Conservation (phyloP, 75 land plant species). For the Picea sitchensis region DNA sequence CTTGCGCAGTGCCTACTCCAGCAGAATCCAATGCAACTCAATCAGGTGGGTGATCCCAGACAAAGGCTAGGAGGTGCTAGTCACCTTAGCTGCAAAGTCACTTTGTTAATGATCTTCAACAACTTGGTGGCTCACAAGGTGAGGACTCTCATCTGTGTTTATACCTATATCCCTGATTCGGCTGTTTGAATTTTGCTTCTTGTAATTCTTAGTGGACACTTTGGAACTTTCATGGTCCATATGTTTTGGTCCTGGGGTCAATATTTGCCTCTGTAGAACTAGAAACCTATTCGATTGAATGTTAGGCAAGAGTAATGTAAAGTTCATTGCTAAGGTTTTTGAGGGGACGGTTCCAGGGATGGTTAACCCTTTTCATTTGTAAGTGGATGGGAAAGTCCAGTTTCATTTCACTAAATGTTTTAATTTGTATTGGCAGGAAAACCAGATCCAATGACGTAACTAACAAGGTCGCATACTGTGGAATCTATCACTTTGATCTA, state of each 20-base stretch:
- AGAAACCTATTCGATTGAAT: not conserved
- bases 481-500: too few relatives aligned
- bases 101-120: slow-evolving; percentile 90
- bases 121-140: slow-evolving; percentile 98
- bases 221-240: not conserved
- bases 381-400: too few relatives aligned
- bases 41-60: slow-evolving; percentile 28
- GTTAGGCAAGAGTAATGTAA: not conserved
- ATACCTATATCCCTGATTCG: not conserved
- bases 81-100: slow-evolving; percentile 96
- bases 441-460: too few relatives aligned
- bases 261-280: not conserved
- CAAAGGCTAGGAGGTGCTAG: slow-evolving; percentile 93
- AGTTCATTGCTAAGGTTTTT: too few relatives aligned
- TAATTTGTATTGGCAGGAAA: too few relatives aligned
- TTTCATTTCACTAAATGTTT: too few relatives aligned
- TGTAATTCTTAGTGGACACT: not conserved
- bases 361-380: too few relatives aligned
- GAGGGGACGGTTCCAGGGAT: too few relatives aligned
- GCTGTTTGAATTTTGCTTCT: not conserved
- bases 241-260: not conserved
- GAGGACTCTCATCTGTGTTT: not conserved
- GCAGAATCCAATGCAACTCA: not conserved
- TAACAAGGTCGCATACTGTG: too few relatives aligned
- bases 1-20: not conserved